Conservation (phyloP, 2,329 filamentous ascomycete genomes). For the Dothistroma pini region DNA sequence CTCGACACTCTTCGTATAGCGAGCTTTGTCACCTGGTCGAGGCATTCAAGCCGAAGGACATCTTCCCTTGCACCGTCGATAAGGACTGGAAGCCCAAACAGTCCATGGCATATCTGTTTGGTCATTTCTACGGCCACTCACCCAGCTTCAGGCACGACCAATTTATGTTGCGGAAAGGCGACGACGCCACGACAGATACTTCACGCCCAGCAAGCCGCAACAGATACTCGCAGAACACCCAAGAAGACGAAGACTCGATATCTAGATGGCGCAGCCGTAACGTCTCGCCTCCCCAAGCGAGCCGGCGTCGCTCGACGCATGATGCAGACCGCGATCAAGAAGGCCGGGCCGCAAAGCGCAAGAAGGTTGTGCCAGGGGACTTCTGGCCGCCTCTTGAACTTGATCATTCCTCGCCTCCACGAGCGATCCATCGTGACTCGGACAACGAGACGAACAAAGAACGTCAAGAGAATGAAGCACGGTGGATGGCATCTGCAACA, state of each 20-base stretch:
- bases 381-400: constrained; percentile 5
- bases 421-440: not conserved
- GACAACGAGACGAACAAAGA: not conserved
- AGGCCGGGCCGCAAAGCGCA: constrained; percentile 4
- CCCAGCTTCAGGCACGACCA: constrained; percentile 62
- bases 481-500: not conserved
- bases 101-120: constrained; percentile 69
- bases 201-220: not conserved
- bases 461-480: not conserved
- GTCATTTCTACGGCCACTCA: constrained; percentile 59
- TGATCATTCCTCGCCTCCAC: constrained; percentile 6
- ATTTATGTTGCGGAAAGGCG: constrained; percentile 47
- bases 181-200: not conserved
- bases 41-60: constrained; percentile 67
- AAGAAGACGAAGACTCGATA: not conserved
- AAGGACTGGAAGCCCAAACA: constrained; percentile 60
- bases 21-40: constrained; percentile 71
- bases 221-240: constrained; percentile 4
- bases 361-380: not conserved
- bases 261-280: not conserved
- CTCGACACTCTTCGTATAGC: constrained; percentile 79
- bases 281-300: not conserved
- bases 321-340: not conserved
- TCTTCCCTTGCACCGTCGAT: constrained; percentile 76
- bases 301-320: not conserved